Percentiles rank a stretch among this genome's conserved stretches.
Conservation (phyloP, 176 grass and related monocot species). For the Pontederia crassipes region DNA sequence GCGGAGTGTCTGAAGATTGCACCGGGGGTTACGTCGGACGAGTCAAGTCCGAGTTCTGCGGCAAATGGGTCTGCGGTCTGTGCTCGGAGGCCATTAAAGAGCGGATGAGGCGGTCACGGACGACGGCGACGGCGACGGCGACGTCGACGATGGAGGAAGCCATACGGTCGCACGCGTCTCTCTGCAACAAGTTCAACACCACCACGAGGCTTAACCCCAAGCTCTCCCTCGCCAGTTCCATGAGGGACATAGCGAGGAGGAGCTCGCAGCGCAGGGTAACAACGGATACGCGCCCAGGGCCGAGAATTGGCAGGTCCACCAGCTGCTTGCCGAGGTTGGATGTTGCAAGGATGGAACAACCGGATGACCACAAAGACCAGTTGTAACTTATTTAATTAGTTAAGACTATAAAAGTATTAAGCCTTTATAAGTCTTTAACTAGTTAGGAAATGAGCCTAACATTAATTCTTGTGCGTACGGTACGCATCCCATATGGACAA, state of each 20-base stretch:
- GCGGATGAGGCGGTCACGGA: background rate
- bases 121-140: background rate
- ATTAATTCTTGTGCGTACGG: no score
- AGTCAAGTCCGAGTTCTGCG: constrained; percentile 10
- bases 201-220: constrained; percentile 15
- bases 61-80: constrained; percentile 21
- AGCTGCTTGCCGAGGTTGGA: constrained; percentile 9
- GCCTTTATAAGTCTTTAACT: no score
- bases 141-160: constrained; percentile 10
- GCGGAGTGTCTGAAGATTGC: constrained; percentile 23
- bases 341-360: background rate
- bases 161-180: constrained; percentile 9
- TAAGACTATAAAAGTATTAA: no score
- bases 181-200: constrained; percentile 18
- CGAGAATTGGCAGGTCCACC: background rate
- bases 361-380: no score
- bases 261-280: constrained; percentile 11
- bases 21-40: constrained; percentile 2
- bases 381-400: no score
- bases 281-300: background rate
- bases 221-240: constrained; percentile 16
- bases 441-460: no score
- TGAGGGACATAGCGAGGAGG: constrained; percentile 18
- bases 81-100: constrained; percentile 22
- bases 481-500: no score